These are phyloP conservation scores for Mycena kentingensis DNA, from an alignment of 768 basidiomycete genomes.

Conservation along the genomic window DNA sequence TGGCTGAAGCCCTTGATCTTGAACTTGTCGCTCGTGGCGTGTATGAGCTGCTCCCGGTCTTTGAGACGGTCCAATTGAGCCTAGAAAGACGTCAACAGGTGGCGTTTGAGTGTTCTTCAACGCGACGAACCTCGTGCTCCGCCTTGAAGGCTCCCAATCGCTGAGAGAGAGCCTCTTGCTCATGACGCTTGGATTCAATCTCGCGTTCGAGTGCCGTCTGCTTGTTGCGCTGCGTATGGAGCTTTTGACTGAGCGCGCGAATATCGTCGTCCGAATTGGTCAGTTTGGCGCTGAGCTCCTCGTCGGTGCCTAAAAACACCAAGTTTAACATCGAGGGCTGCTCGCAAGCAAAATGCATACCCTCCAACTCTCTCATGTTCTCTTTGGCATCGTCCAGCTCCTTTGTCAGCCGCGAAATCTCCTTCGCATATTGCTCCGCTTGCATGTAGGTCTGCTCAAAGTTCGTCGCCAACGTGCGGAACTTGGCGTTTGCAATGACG, in stretches of 20 bases:
- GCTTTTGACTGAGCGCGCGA: constrained; percentile 49
- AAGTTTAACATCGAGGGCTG: neutral
- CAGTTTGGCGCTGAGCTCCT: constrained; percentile 62
- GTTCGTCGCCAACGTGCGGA: constrained; percentile 80
- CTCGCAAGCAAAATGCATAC: constrained; percentile 47
- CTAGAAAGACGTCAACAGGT: constrained; percentile 37
- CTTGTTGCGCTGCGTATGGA: constrained; percentile 48
- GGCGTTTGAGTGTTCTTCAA: neutral
- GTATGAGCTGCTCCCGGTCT: constrained; percentile 75
- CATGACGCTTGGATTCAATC: constrained; percentile 45
- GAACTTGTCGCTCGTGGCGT: constrained; percentile 65
- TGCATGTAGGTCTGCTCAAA: constrained; percentile 84
- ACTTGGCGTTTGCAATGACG: constrained; percentile 70
- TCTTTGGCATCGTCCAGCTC: constrained; percentile 65
- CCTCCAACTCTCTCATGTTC: constrained; percentile 67
- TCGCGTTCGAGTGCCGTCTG: constrained; percentile 67
- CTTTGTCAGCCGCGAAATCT: constrained; percentile 58
- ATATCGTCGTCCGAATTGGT: constrained; percentile 64
- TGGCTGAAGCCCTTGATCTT: constrained; percentile 75
- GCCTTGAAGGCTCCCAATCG: constrained; percentile 70
- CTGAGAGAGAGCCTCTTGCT: constrained; percentile 58
- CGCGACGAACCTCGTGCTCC: constrained; percentile 61
- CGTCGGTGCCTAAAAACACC: constrained; percentile 62
- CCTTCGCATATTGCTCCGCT: constrained; percentile 62
- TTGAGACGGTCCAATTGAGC: constrained; percentile 69